Conservation (phyloP, 1,284 basidiomycete genomes). For the Malassezia equina region DNA sequence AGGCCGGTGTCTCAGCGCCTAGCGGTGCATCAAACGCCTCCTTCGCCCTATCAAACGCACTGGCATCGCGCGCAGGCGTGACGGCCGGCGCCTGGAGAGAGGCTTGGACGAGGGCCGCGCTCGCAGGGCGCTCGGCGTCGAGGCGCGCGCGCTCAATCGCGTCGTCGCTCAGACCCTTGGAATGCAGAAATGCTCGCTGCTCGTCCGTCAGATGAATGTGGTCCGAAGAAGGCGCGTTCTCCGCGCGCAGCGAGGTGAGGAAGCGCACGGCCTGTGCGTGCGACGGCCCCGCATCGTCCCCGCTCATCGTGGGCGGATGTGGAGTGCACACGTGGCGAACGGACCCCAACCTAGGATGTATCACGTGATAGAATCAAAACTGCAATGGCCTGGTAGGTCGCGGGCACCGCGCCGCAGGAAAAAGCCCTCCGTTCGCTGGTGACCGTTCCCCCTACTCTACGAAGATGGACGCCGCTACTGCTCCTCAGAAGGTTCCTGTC, state of each 20-base stretch:
- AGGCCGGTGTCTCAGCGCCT: background rate
- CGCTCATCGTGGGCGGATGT: constrained; percentile 5
- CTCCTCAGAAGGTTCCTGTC: constrained; percentile 16
- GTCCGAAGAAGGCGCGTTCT: constrained; percentile 18
- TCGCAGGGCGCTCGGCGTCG: constrained; percentile 30
- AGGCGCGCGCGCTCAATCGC: constrained; percentile 30
- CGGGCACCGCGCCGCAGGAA: background rate
- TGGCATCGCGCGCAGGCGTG: background rate
- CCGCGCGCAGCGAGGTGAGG: constrained; percentile 28
- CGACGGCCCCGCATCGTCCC: background rate
- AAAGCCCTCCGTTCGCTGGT: background rate
- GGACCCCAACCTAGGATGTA: background rate
- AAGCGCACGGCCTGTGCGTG: constrained; percentile 44
- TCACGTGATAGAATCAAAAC: constrained; percentile 17
- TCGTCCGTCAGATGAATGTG: constrained; percentile 7
- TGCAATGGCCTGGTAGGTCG: constrained; percentile 10
- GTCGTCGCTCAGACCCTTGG: constrained; percentile 36
- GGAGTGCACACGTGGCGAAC: background rate
- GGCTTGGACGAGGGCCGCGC: background rate
- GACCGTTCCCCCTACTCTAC: constrained; percentile 1
- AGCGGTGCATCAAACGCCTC: constrained; percentile 33
- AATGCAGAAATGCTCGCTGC: constrained; percentile 31
- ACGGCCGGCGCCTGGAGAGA: background rate
- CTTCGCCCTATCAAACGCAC: constrained; percentile 23
- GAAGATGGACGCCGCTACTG: constrained; percentile 16